phyloP scores from a whole-genome alignment of 169 alveolate genomes.

The Eimeria acervulina region DNA sequence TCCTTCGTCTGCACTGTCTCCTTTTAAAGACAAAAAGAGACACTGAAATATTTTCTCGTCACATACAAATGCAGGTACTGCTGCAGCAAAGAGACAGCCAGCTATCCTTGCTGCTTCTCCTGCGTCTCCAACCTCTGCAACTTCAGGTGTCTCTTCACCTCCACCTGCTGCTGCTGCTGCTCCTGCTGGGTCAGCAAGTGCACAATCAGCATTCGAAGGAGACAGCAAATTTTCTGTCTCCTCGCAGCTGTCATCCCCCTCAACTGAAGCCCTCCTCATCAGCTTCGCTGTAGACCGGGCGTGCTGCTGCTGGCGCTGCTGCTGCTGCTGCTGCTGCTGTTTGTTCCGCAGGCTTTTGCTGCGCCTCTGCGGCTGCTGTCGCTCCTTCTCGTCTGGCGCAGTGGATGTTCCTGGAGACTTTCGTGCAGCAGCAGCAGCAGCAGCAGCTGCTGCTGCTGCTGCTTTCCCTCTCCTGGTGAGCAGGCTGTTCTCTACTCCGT shows the following conservation, averaged over 20 bases:
- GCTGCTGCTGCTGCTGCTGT: conserved; percentile 45
- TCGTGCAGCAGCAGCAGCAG: neutral
- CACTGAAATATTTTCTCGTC: neutral
- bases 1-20: neutral
- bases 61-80: neutral
- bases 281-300: too few relatives aligned
- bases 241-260: neutral
- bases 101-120: conserved; percentile 36
- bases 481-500: neutral
- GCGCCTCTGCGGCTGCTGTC: neutral
- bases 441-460: conserved; percentile 46
- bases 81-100: neutral
- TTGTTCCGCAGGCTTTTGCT: neutral
- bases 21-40: neutral
- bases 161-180: conserved; percentile 17
- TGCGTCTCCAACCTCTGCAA: conserved; percentile 32
- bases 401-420: neutral
- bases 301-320: conserved; percentile 29
- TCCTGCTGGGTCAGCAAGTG: neutral
- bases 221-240: neutral
- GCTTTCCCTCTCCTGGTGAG: neutral
- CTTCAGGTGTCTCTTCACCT: neutral
- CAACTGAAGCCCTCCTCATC: neutral
- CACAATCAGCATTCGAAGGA: neutral
- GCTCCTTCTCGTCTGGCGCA: neutral